Percentiles rank a stretch among this genome's conserved stretches.
Conservation (phyloP, 208 protist genomes). For the Lotmaria passim region DNA sequence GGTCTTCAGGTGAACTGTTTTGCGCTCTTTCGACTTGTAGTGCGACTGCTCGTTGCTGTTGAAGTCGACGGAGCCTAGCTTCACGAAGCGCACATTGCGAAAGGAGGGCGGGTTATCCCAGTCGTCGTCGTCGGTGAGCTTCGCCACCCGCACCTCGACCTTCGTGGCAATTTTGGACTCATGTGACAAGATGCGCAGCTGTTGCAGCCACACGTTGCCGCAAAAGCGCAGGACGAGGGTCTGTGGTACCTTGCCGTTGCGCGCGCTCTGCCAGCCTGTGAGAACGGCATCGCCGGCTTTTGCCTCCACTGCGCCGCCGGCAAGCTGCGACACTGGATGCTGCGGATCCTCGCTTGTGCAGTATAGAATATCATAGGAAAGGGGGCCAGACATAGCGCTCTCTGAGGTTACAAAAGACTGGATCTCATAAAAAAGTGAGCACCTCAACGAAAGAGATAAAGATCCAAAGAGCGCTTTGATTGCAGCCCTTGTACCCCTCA, state of each 20-base stretch:
- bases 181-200: slow-evolving; percentile 86
- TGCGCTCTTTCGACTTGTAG: slow-evolving; percentile 86
- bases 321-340: slow-evolving; percentile 66
- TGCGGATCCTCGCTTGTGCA: slow-evolving; percentile 78
- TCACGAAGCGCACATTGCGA: slow-evolving; percentile 64
- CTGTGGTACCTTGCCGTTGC: slow-evolving; percentile 75
- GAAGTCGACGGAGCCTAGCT: slow-evolving; percentile 84
- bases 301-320: slow-evolving; percentile 23
- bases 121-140: slow-evolving; percentile 40
- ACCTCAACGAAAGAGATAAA: no score
- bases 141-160: slow-evolving; percentile 85
- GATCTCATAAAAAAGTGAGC: no score
- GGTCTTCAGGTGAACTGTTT: slow-evolving; percentile 87
- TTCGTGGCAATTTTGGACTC: slow-evolving; percentile 87
- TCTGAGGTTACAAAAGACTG: no score
- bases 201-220: slow-evolving; percentile 83
- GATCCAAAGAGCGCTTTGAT: no score
- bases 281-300: slow-evolving; percentile 15
- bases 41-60: slow-evolving; percentile 81
- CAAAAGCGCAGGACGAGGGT: slow-evolving; percentile 85
- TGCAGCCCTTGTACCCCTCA: no score
- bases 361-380: slow-evolving; percentile 87
- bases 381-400: slow-evolving; percentile 19
- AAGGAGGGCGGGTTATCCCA: slow-evolving; percentile 62
- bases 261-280: slow-evolving; percentile 80